Percentiles rank a stretch among this genome's conserved stretches.
phyloP scores from a whole-genome alignment of 2,329 filamentous ascomycete species.

The Magnaporthiopsis poae region DNA sequence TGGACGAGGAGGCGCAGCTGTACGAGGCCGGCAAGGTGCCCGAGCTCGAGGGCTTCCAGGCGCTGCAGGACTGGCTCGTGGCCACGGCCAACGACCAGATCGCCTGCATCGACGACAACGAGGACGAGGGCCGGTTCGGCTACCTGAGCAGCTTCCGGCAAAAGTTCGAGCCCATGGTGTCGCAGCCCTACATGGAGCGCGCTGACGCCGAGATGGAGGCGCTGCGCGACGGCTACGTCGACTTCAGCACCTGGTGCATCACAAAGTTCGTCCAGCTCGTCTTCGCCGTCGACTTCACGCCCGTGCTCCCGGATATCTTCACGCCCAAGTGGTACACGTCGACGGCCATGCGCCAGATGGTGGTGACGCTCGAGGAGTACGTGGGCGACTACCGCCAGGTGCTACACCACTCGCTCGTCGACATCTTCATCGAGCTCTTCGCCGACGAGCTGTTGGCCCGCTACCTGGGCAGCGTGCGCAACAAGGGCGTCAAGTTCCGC shows the following conservation, averaged over 20 bases:
- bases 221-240: conserved; percentile 84
- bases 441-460: conserved; percentile 80
- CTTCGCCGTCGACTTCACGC: conserved; percentile 79
- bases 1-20: conserved; percentile 72
- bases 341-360: conserved; percentile 85
- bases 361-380: conserved; percentile 91
- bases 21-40: conserved; percentile 51
- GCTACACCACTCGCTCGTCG: conserved; percentile 75
- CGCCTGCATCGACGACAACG: conserved; percentile 88
- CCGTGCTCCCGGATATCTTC: conserved; percentile 81
- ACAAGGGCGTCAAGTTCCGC: conserved; percentile 81
- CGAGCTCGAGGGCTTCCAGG: conserved; percentile 60
- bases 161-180: conserved; percentile 72
- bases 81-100: conserved; percentile 98
- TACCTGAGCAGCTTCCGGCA: conserved; percentile 81
- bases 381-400: conserved; percentile 75
- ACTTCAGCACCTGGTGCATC: conserved; percentile 88
- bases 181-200: conserved; percentile 67
- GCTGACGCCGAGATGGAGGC: conserved; percentile 62
- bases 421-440: conserved; percentile 88
- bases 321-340: conserved; percentile 79
- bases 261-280: conserved; percentile 76
- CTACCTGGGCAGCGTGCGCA: conserved; percentile 76
- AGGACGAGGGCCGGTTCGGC: conserved; percentile 62
- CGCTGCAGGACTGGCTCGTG: conserved; percentile 88